These are phyloP conservation scores for Scheffersomyces segobiensis DNA, from an alignment of 1,139 yeast species.

Conservation along the genomic window DNA sequence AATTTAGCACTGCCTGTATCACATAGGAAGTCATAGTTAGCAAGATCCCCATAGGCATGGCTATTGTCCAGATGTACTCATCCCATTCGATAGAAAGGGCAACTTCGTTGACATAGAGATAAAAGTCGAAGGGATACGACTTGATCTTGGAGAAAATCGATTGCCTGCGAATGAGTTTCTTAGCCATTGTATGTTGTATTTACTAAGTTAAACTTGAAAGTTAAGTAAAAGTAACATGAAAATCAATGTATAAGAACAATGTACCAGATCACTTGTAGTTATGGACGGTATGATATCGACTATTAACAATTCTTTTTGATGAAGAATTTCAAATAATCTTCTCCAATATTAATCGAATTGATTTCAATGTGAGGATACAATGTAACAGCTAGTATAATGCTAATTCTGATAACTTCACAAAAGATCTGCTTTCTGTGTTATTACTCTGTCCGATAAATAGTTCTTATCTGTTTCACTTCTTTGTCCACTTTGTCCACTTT, in stretches of 20 bases:
- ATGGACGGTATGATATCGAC: not conserved
- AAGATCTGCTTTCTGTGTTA: not conserved
- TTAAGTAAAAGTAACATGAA: not conserved
- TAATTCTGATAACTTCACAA: not conserved
- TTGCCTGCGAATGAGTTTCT: conserved; percentile 11
- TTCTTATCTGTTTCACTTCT: not conserved
- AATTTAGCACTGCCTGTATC: conserved; percentile 18
- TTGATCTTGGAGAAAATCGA: conserved; percentile 40
- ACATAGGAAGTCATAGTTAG: conserved; percentile 22
- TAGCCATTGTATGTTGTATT: not conserved
- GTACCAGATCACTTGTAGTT: too few species aligned
- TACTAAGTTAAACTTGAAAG: too few species aligned
- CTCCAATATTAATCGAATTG: not conserved
- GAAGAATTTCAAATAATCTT: not conserved
- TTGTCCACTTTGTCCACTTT: not conserved
- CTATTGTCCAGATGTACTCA: conserved; percentile 43
- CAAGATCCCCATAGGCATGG: conserved; percentile 47
- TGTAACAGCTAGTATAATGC: not conserved
- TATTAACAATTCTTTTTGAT: not conserved
- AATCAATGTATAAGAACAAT: not conserved
- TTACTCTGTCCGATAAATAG: not conserved
- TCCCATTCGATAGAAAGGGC: conserved; percentile 68
- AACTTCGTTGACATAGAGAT: conserved; percentile 53
- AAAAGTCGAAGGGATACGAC: conserved; percentile 59
- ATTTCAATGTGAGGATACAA: too few species aligned